Evolutionary conservation across 192 early-diverging fungal species (phyloP), one percentile per base, ranked within the genome.

Genomic region (Mortierella hygrophila): DNA sequence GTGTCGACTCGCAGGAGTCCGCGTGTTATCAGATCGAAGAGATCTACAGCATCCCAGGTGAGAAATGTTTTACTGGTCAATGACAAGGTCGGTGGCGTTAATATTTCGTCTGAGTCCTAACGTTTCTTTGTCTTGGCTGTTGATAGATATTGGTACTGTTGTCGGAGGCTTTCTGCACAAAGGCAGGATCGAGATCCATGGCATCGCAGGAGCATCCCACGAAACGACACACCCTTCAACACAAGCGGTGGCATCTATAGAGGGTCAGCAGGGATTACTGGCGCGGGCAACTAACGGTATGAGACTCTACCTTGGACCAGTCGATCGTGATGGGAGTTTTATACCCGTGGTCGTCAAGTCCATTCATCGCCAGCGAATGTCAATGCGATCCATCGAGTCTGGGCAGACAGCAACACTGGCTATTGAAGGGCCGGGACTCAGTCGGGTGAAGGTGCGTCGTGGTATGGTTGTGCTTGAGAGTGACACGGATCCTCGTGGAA

Each of bases 1-100:
- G 75, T 4, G 71, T 44, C 0, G 73, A 78, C n/a, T 78, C 49
- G 4, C 82, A 88, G 38, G 88, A 89, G 18, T 82, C 88, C 42
- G 92, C 90, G 41, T 93, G 95, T 80, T 96, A 94, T 79, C 95
- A 98, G 76, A 92, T 98, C 60, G 96, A 97, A 82, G 94, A 97
- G 72, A 90, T 95, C 23, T 97, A 96, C 82, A 83, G 82, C 54
- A 91, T 96, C 13, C 93, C 94, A 74, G 91, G 93, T 87, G 89
- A 74, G 72, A 86, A n/a, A 32, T 26, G 47, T 46, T 13, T 11
- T 32, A 37, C 23, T 6, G 20, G 35, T 65, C 29, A 35, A 47
- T 6, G n/a, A 23, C 15, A 77, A 23, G 8, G n/a, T 35, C n/a
- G 13, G 26, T n/a, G 20, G 20, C n/a, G 29, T 70, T 46, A 11